phyloP scores from a whole-genome alignment of 345 rosid species.

The Clarkia xantiana region DNA sequence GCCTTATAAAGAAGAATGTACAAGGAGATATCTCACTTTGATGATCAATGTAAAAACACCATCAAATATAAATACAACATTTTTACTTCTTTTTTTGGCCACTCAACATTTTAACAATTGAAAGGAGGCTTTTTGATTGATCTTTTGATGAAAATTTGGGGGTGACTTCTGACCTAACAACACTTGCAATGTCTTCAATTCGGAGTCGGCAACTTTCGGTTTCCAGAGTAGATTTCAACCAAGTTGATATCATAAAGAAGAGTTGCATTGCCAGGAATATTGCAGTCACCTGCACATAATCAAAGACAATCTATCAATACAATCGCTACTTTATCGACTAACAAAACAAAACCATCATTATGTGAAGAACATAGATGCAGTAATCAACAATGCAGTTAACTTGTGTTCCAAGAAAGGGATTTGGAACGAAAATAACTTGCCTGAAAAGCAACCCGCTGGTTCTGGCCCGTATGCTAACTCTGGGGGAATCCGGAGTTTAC shows the following conservation, averaged over 20 bases:
- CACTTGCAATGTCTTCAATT: too few species aligned
- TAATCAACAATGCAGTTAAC: background rate
- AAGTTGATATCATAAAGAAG: conserved; percentile 73
- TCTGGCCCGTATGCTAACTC: conserved; percentile 85
- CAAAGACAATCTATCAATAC: too few species aligned
- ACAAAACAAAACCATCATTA: too few species aligned
- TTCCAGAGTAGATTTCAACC: conserved; percentile 62
- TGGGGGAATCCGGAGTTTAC: conserved; percentile 84
- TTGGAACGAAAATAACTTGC: conserved; percentile 16
- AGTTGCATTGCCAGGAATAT: conserved; percentile 90
- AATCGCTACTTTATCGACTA: background rate
- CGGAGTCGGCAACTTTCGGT: conserved; percentile 10
- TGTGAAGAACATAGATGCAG: background rate
- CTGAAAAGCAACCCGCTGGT: conserved; percentile 94
- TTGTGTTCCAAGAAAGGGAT: background rate
- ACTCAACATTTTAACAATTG: too few species aligned
- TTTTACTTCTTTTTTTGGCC: too few species aligned
- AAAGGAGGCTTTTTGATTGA: too few species aligned
- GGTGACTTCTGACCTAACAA: too few species aligned
- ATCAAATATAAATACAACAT: too few species aligned
- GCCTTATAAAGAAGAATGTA: too few species aligned
- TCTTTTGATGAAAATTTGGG: too few species aligned
- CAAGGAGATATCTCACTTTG: too few species aligned
- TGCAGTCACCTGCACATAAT: conserved; percentile 64
- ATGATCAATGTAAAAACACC: too few species aligned